phyloP scores from a whole-genome alignment of 208 protist species.

The Novymonas esmeraldas region DNA sequence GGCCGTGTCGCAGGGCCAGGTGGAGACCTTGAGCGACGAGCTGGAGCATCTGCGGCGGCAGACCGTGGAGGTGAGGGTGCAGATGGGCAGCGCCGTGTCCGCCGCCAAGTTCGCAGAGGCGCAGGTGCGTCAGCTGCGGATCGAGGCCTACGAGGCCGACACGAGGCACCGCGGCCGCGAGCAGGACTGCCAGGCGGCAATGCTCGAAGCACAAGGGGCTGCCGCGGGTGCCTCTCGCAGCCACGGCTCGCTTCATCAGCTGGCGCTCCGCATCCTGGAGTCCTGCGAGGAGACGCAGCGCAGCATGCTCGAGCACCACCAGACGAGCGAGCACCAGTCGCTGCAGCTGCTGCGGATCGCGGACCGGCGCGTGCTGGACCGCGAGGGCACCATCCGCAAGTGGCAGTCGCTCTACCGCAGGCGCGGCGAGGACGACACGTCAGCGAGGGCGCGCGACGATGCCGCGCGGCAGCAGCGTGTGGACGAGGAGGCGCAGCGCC shows the following conservation, averaged over 20 bases:
- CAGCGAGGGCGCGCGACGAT: slow-evolving; percentile 5
- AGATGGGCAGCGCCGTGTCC: slow-evolving; percentile 29
- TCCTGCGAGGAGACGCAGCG: slow-evolving; percentile 48
- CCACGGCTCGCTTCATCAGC: background rate
- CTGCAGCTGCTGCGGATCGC: slow-evolving; percentile 36
- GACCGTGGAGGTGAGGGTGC: slow-evolving; percentile 32
- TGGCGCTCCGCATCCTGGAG: slow-evolving; percentile 23
- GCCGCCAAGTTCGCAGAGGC: slow-evolving; percentile 33
- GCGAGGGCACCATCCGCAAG: slow-evolving; percentile 22
- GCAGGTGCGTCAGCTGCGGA: slow-evolving; percentile 25
- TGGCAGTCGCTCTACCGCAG: slow-evolving; percentile 49
- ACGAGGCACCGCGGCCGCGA: slow-evolving; percentile 26
- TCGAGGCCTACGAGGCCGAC: slow-evolving; percentile 26
- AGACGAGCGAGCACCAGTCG: slow-evolving; percentile 27
- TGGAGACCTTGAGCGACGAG: slow-evolving; percentile 26
- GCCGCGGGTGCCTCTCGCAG: background rate
- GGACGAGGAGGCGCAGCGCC: slow-evolving; percentile 29
- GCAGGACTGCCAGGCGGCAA: slow-evolving; percentile 31
- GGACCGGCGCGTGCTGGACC: slow-evolving; percentile 34
- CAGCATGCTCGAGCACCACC: slow-evolving; percentile 46
- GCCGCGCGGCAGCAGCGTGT: slow-evolving; percentile 5
- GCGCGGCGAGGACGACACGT: slow-evolving; percentile 18
- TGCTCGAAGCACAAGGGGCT: slow-evolving; percentile 33
- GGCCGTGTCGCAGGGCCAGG: slow-evolving; percentile 17
- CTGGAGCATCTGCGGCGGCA: slow-evolving; percentile 28